Evolutionary conservation across 345 rosid genomes (phyloP).

Genomic region (Garcia nutans): DNA sequence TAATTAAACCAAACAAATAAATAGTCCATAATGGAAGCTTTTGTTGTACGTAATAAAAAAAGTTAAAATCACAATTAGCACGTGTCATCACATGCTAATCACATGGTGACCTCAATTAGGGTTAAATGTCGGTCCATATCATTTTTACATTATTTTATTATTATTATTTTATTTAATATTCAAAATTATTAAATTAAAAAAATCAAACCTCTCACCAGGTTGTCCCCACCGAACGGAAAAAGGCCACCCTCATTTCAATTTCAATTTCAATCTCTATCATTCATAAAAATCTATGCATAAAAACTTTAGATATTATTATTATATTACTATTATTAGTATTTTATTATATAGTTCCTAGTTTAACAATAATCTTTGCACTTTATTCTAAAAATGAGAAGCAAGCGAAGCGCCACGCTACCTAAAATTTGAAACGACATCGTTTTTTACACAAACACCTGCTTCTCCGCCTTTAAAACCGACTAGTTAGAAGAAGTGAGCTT

Average conservation of each 20-base stretch:
- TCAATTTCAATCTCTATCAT: constrained; percentile 1
- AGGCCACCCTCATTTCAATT: constrained; percentile 3
- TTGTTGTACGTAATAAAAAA: not conserved
- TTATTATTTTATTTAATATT: no score
- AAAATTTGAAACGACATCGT: constrained; percentile 23
- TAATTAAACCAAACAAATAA: no score
- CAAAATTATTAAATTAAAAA: not conserved
- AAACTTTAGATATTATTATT: not conserved
- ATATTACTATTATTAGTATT: not conserved
- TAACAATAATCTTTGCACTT: no score
- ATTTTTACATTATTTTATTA: not conserved
- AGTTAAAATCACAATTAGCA: not conserved
- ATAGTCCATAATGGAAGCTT: not conserved
- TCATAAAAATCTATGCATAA: no score
- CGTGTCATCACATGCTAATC: constrained; percentile 8
- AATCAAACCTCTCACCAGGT: not conserved
- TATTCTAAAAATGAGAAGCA: not conserved
- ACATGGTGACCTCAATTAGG: not conserved
- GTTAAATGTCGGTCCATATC: constrained; percentile 12
- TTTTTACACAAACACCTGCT: not conserved
- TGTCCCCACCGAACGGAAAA: not conserved
- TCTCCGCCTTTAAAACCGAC: constrained; percentile 3
- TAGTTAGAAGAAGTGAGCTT: constrained; percentile 11
- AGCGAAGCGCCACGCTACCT: not conserved
- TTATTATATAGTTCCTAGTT: no score